phyloP scores from a whole-genome alignment of 2,329 filamentous ascomycete species.

The Penicillium sumatraense region DNA sequence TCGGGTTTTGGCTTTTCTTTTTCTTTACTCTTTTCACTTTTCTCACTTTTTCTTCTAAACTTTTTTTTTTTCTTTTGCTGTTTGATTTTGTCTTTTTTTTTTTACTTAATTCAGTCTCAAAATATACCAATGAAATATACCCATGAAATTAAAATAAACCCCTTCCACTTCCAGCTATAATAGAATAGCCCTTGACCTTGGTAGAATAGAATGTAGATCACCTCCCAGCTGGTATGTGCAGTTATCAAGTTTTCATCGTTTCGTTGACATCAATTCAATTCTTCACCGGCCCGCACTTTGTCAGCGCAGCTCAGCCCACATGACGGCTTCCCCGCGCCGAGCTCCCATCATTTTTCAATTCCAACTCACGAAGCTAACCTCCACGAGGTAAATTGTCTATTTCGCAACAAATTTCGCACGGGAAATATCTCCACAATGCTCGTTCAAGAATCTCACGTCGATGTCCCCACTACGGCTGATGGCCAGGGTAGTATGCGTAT shows the following conservation, averaged over 20 bases:
- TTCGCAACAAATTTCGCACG: not conserved
- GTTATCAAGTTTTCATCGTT: not conserved
- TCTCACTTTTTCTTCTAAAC: not conserved
- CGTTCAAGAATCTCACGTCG: slow-evolving; percentile 40
- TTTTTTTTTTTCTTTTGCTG: too few species aligned
- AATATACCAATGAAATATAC: slow-evolving; percentile 1
- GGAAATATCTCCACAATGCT: slow-evolving; percentile 31
- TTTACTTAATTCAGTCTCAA: not conserved
- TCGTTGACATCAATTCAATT: not conserved
- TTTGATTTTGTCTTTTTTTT: not conserved
- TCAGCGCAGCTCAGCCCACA: slow-evolving; percentile 25
- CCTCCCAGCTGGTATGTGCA: slow-evolving; percentile 4
- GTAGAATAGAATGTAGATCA: slow-evolving; percentile 2
- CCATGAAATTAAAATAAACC: too few species aligned
- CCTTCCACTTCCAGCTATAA: too few species aligned
- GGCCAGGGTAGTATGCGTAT: slow-evolving; percentile 45
- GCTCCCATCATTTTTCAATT: slow-evolving; percentile 4
- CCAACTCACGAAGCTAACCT: not conserved
- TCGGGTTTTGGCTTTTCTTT: slow-evolving; percentile 3
- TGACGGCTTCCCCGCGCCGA: slow-evolving; percentile 27
- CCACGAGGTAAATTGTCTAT: not conserved
- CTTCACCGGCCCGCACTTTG: not conserved
- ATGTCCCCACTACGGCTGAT: slow-evolving; percentile 45
- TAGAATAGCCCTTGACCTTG: too few species aligned
- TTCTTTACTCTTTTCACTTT: too few species aligned